A percentile compares a stretch with the other conserved stretches of the same genome.
Evolutionary conservation across 2,329 filamentous ascomycete species (phyloP).

Genomic region (Talaromyces verruculosus): DNA sequence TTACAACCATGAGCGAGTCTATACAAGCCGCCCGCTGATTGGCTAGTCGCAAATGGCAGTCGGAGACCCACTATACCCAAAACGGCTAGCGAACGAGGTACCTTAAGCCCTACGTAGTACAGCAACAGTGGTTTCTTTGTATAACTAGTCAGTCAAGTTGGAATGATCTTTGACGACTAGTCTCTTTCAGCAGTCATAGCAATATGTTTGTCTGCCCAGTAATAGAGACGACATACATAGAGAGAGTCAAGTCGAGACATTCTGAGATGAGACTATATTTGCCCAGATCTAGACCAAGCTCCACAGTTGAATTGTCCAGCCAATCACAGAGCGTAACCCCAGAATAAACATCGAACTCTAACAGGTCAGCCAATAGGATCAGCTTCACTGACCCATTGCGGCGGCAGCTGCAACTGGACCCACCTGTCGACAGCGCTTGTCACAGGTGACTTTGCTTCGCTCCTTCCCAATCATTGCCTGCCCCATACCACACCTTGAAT

Average conservation of each 20-base stretch:
- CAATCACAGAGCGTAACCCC: background rate
- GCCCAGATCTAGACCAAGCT: background rate
- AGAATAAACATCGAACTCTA: constrained; percentile 9
- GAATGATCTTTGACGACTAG: background rate
- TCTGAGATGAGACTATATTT: constrained; percentile 7
- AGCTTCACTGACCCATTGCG: background rate
- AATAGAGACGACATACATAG: too few species aligned
- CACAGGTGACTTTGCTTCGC: background rate
- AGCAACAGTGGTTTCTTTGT: background rate
- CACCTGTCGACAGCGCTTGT: constrained; percentile 4
- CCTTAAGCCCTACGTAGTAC: too few species aligned
- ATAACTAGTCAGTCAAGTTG: background rate
- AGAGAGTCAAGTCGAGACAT: background rate
- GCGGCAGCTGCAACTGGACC: background rate
- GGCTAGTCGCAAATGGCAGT: background rate
- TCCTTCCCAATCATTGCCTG: constrained; percentile 15
- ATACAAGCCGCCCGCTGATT: background rate
- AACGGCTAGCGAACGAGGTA: too few species aligned
- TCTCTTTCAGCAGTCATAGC: background rate
- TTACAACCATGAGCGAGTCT: background rate
- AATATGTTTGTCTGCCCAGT: background rate
- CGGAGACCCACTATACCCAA: too few species aligned
- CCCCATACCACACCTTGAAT: constrained; percentile 14
- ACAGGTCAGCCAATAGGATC: background rate
- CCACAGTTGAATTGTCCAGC: background rate